Evolutionary conservation across 331 rosid genomes (phyloP).

Genomic region (Quercus lobata): DNA sequence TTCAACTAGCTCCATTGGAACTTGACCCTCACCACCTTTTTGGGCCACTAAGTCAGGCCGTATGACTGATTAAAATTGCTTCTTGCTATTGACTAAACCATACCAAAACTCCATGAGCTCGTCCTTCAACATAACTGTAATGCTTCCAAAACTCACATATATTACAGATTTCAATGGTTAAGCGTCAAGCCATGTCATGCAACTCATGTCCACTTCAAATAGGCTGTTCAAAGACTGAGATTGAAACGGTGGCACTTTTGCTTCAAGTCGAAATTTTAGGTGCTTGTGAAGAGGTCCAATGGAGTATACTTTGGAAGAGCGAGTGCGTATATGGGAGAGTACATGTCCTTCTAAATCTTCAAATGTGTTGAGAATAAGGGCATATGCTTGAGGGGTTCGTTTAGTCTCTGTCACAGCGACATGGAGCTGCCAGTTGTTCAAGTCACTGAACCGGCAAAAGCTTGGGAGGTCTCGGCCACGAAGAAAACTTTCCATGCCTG

Average conservation of each 20-base stretch:
- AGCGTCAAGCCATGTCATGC: slow-evolving; percentile 46
- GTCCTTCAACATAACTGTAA: neutral
- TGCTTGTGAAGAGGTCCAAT: slow-evolving; percentile 47
- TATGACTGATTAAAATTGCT: slow-evolving; percentile 46
- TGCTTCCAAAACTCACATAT: slow-evolving; percentile 51
- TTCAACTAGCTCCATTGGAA: slow-evolving; percentile 3
- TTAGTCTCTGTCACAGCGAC: neutral
- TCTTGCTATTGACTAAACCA: slow-evolving; percentile 44
- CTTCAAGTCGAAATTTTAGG: neutral
- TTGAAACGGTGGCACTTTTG: no score
- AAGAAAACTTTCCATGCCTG: slow-evolving; percentile 44
- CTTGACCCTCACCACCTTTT: neutral
- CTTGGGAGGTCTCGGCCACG: slow-evolving; percentile 40
- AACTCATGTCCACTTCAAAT: slow-evolving; percentile 27
- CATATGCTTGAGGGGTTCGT: neutral
- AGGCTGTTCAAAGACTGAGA: neutral
- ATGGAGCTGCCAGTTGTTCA: no score
- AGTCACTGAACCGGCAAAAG: neutral
- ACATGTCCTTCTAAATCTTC: slow-evolving; percentile 38
- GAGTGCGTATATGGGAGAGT: slow-evolving; percentile 21
- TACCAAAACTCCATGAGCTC: slow-evolving; percentile 40
- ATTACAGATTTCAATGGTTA: slow-evolving; percentile 23
- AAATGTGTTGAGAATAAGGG: slow-evolving; percentile 40
- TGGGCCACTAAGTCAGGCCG: slow-evolving; percentile 9
- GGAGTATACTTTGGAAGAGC: slow-evolving; percentile 28